Conservation (phyloP, 805 yeast species). For the Zygotorulaspora sp. region DNA sequence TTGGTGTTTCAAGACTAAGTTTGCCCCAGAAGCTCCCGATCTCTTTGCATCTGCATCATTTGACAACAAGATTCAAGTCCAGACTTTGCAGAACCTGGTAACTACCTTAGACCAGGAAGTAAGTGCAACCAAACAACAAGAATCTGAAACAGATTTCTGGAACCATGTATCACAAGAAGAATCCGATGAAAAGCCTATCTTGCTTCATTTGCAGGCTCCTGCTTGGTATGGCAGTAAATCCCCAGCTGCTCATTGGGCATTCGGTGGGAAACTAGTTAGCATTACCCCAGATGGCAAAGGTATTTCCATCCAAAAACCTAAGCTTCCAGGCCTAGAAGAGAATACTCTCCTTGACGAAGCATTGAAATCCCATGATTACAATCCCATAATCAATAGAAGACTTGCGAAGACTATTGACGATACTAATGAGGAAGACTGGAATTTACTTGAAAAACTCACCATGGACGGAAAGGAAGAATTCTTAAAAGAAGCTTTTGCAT, state of each 20-base stretch:
- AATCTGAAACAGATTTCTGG: constrained; percentile 79
- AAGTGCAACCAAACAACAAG: constrained; percentile 30
- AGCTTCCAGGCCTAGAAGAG: constrained; percentile 35
- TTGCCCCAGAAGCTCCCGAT: constrained; percentile 87
- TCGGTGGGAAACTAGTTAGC: constrained; percentile 82
- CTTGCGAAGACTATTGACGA: constrained; percentile 39
- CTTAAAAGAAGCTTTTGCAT: constrained; percentile 42
- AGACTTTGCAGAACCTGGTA: constrained; percentile 71
- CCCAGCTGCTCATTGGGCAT: constrained; percentile 73
- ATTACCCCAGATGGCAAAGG: constrained; percentile 43
- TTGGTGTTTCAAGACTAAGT: constrained; percentile 87
- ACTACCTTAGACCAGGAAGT: constrained; percentile 29
- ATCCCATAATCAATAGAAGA: constrained; percentile 52
- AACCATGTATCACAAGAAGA: constrained; percentile 63
- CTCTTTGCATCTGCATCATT: constrained; percentile 83
- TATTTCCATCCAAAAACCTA: constrained; percentile 39
- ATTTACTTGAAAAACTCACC: constrained; percentile 49
- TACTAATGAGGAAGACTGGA: constrained; percentile 59
- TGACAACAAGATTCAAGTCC: constrained; percentile 76
- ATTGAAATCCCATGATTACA: constrained; percentile 50
- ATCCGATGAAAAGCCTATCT: constrained; percentile 67
- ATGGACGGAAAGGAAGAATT: constrained; percentile 48
- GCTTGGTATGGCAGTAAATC: constrained; percentile 75
- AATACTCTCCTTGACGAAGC: constrained; percentile 50
- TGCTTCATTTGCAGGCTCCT: constrained; percentile 72